Evolutionary conservation across 495 filamentous ascomycete species (phyloP).

Genomic region (Aspergillus carlsbadensis): DNA sequence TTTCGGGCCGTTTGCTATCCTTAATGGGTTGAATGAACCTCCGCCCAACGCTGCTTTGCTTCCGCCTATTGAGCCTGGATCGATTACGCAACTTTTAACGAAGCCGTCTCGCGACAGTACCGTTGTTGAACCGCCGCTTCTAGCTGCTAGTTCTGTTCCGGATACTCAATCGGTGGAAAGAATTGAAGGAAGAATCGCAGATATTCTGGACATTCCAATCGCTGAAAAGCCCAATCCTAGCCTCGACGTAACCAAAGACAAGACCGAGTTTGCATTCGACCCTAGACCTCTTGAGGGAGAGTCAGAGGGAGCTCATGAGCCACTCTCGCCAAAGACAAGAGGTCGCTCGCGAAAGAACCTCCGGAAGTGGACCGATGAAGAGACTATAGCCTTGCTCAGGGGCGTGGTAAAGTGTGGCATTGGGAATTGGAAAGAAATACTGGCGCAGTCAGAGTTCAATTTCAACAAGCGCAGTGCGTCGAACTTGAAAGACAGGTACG

Average conservation of each 20-base stretch:
- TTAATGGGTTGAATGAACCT: conserved; percentile 74
- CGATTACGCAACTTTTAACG: conserved; percentile 41
- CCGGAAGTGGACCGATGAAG: conserved; percentile 78
- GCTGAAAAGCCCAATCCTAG: conserved; percentile 20
- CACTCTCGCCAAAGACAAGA: conserved; percentile 40
- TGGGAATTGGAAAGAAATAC: conserved; percentile 83
- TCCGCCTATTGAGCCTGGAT: conserved; percentile 64
- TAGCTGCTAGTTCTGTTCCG: conserved; percentile 21
- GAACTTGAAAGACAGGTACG: conserved; percentile 79
- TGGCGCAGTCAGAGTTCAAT: conserved; percentile 68
- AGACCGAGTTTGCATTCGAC: background rate
- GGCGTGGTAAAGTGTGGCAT: conserved; percentile 81
- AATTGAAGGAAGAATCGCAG: conserved; percentile 38
- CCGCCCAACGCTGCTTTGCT: conserved; percentile 72
- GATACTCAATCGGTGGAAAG: conserved; percentile 33
- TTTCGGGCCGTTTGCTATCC: conserved; percentile 59
- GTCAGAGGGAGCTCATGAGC: conserved; percentile 25
- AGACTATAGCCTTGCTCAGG: conserved; percentile 72
- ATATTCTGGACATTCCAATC: conserved; percentile 35
- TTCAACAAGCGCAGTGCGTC: conserved; percentile 76
- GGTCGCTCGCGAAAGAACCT: conserved; percentile 47
- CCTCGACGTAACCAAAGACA: conserved; percentile 10
- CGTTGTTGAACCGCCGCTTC: conserved; percentile 24
- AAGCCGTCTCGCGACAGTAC: conserved; percentile 33
- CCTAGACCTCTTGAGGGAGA: background rate